A percentile compares a stretch with the other conserved stretches of the same genome.
Conservation (phyloP, 805 yeast species). For the Maudiozyma barnettii region DNA sequence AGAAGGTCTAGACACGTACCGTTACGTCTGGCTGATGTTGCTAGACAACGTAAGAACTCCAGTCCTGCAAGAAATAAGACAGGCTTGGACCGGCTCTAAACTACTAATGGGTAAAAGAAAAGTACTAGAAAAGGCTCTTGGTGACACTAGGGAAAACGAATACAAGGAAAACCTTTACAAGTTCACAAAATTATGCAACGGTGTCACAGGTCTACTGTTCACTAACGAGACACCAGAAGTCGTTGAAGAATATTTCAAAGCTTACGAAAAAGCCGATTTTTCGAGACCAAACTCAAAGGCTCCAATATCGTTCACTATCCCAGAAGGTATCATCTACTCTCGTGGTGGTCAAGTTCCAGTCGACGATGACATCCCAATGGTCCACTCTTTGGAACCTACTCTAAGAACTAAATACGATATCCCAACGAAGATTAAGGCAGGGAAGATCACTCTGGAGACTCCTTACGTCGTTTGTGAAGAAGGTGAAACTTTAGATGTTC, state of each 20-base stretch:
- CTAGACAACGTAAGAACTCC: constrained; percentile 93
- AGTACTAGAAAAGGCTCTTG: constrained; percentile 87
- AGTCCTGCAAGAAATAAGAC: constrained; percentile 84
- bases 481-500: constrained; percentile 77
- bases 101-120: constrained; percentile 85
- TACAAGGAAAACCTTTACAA: constrained; percentile 75
- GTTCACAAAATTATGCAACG: constrained; percentile 53
- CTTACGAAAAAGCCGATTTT: constrained; percentile 71
- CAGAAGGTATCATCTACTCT: constrained; percentile 85
- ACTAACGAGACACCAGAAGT: constrained; percentile 83
- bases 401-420: constrained; percentile 80
- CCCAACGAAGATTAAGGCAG: constrained; percentile 84
- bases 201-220: constrained; percentile 80
- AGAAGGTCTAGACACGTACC: constrained; percentile 64
- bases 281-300: constrained; percentile 83
- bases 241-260: constrained; percentile 79
- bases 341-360: constrained; percentile 86
- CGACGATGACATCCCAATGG: constrained; percentile 94
- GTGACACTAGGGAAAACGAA: constrained; percentile 80
- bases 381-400: constrained; percentile 91
- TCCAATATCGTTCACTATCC: constrained; percentile 76
- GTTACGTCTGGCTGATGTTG: constrained; percentile 75
- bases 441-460: constrained; percentile 69
- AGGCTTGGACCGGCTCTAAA: constrained; percentile 87
- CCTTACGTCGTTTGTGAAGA: constrained; percentile 72